Evolutionary conservation across 768 basidiomycete genomes (phyloP).

Genomic region (Gyrodon lividus): DNA sequence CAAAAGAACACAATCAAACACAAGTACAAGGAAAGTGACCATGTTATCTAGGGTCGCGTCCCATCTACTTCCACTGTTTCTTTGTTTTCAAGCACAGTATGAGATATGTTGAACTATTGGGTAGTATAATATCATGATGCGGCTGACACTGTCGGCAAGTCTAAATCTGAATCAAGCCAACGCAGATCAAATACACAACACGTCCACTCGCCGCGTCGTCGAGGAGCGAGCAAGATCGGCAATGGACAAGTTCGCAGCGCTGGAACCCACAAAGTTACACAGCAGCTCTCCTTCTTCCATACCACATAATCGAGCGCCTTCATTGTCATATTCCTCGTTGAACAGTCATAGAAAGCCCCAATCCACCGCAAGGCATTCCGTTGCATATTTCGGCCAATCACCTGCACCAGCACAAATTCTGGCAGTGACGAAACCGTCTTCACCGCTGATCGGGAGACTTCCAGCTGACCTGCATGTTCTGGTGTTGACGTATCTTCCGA

Average conservation of each 20-base stretch:
- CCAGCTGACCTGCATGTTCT: slow-evolving; percentile 76
- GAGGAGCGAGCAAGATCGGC: not conserved
- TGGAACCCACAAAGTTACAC: slow-evolving; percentile 72
- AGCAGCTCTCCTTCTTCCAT: slow-evolving; percentile 25
- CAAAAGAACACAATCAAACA: too few species aligned
- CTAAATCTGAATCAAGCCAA: too few species aligned
- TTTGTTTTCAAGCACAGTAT: too few species aligned
- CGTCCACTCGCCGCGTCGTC: too few species aligned
- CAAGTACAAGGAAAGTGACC: too few species aligned
- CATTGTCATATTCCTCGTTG: not conserved
- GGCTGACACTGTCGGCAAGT: too few species aligned
- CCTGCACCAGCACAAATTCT: slow-evolving; percentile 10
- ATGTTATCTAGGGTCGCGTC: too few species aligned
- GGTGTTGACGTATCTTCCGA: slow-evolving; percentile 68
- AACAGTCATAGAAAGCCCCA: slow-evolving; percentile 17
- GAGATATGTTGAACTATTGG: too few species aligned
- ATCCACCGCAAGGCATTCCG: slow-evolving; percentile 7
- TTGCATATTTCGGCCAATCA: slow-evolving; percentile 6
- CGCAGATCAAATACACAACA: too few species aligned
- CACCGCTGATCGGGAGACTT: slow-evolving; percentile 66
- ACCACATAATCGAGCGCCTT: slow-evolving; percentile 20
- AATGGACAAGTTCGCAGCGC: slow-evolving; percentile 87
- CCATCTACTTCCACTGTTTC: too few species aligned
- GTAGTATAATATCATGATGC: too few species aligned
- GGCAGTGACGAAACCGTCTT: slow-evolving; percentile 25